Conservation (phyloP, 2,329 filamentous ascomycete species). For the Pseudocercospora macadamiae region DNA sequence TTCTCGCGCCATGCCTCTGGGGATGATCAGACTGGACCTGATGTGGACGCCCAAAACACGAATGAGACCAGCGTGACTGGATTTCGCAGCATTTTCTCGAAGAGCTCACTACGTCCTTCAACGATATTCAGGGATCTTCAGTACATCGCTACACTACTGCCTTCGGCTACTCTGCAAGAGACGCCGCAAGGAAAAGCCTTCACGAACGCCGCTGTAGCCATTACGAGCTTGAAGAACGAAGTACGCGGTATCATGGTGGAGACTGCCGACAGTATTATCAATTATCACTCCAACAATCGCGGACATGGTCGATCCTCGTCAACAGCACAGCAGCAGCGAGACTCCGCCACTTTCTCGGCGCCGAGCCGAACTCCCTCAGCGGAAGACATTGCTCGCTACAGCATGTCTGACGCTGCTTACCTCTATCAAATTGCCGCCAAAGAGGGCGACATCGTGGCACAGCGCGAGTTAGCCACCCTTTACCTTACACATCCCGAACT, state of each 20-base stretch:
- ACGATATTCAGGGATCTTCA: conserved; percentile 55
- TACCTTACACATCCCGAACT: conserved; percentile 91
- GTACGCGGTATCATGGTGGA: conserved; percentile 83
- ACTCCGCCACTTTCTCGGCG: conserved; percentile 35
- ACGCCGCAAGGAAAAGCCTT: conserved; percentile 72
- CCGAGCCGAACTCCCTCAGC: conserved; percentile 30
- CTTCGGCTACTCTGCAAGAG: conserved; percentile 59
- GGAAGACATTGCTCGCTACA: conserved; percentile 61
- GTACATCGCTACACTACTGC: conserved; percentile 64
- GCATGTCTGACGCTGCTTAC: conserved; percentile 76
- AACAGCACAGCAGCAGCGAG: conserved; percentile 38
- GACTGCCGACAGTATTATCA: conserved; percentile 69
- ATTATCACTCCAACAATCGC: conserved; percentile 69
- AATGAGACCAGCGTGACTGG: conserved; percentile 25
- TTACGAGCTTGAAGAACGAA: conserved; percentile 84
- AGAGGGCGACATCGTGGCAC: conserved; percentile 84
- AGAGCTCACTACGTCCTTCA: conserved; percentile 48
- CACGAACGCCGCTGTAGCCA: conserved; percentile 85
- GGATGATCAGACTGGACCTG: not conserved
- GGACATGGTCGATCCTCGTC: conserved; percentile 38
- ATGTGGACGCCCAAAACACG: not conserved
- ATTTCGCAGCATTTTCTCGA: conserved; percentile 45
- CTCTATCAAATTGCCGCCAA: conserved; percentile 95
- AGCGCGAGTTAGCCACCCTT: conserved; percentile 89
- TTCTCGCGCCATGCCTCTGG: conserved; percentile 18